Evolutionary conservation across 768 basidiomycete species (phyloP), one percentile per base, ranked within the genome.

Genomic region (Suillus brevipes): DNA sequence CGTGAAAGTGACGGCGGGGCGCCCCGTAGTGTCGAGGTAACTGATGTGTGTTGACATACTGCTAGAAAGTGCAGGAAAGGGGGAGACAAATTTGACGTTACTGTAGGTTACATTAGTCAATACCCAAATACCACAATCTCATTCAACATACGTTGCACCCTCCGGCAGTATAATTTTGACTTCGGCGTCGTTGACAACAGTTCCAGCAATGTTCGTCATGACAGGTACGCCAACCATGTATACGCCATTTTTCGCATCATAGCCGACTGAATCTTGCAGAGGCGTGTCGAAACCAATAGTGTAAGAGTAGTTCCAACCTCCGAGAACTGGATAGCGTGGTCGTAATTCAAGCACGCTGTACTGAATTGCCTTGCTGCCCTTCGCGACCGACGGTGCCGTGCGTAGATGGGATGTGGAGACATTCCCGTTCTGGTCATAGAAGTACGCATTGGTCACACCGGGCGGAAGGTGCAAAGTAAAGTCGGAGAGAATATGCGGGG

Each of bases 281-380:
- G 90, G 90, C n/a, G 92, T 84, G 70, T 98, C 95, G 85, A 92
- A 99, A 2, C 97, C 97, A 4, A 98, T 82, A 6, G 94, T 95
- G 80, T 96, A 99, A 50, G 82, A 88, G 77, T 97, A 99, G 73
- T 97, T 99, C 97, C 97, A 99, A 50, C 97, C 95, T 37, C 97
- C 97, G 70, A 99, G 76, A 53, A 99, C 72, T 38, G 97, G 97
- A 77, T 95, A 99, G 53, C 97, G 86, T 0, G 97, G 97, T 47
- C 83, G 84, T 58, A 99, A 75, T 71, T 98, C 95, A 31, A 99
- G 82, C 28, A 90, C 67, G 61, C 92, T 92, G 71, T 83, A 82
- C 52, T 85, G 82, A 63, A 80, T 82, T 16, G 79, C 77, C 64
- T 81, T 82, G 65, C 78, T 77, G n/a, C 82, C 82, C 70, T 87